These are phyloP conservation scores for Dendrobium officinale DNA, from an alignment of 106 monocot genomes.

Conservation along the genomic window DNA sequence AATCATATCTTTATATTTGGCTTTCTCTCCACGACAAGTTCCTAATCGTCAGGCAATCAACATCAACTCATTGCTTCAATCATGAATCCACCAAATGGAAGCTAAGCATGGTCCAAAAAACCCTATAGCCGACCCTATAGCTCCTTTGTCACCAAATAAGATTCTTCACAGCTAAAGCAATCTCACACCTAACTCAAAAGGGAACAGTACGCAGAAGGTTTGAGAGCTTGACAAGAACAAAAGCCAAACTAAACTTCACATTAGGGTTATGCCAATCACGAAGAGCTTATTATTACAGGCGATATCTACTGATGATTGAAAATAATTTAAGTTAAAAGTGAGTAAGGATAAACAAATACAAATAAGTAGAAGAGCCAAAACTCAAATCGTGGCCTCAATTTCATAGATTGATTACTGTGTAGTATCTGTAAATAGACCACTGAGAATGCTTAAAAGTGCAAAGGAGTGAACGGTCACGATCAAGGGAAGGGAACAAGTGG, in stretches of 20 bases:
- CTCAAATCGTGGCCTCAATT: background rate
- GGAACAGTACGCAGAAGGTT: too few species aligned
- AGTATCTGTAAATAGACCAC: background rate
- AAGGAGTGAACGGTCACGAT: background rate
- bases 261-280: too few species aligned
- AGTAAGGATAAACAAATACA: background rate
- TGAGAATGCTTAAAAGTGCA: background rate
- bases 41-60: background rate
- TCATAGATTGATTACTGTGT: background rate
- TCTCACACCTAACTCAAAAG: too few species aligned
- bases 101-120: too few species aligned
- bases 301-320: too few species aligned
- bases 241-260: too few species aligned
- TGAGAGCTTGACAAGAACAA: too few species aligned
- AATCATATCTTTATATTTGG: background rate
- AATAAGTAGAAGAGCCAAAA: background rate
- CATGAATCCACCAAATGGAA: background rate
- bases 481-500: background rate
- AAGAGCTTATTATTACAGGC: too few species aligned
- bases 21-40: slow-evolving; percentile 2
- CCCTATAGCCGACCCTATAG: too few species aligned
- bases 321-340: too few species aligned
- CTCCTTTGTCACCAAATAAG: too few species aligned
- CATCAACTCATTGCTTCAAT: background rate
- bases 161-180: too few species aligned